Conservation (phyloP, 2,329 filamentous ascomycete species). For the Trichoderma atrobrunneum region DNA sequence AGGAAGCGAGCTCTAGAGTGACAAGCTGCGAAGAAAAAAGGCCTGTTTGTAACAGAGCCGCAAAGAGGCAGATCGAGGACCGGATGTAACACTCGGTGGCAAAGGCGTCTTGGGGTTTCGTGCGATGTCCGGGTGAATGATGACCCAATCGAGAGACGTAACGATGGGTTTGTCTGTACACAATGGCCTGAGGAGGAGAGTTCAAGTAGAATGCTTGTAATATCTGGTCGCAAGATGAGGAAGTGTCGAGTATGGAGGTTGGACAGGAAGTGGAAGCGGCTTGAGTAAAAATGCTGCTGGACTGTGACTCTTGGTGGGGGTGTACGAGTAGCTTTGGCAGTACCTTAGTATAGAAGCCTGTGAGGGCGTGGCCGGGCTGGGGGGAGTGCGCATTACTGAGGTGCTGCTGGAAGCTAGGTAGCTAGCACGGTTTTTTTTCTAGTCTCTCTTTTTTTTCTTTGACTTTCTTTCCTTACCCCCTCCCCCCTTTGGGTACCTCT, state of each 20-base stretch:
- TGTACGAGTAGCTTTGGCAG: background rate
- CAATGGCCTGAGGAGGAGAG: background rate
- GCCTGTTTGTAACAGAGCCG: constrained; percentile 7
- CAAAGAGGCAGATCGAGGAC: constrained; percentile 16
- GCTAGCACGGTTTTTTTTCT: constrained; percentile 5
- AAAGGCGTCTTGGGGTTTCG: background rate
- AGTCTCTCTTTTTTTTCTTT: background rate
- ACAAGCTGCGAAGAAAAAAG: background rate
- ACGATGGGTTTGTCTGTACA: background rate
- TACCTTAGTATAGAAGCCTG: background rate
- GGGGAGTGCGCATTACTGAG: background rate
- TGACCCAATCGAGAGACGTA: background rate
- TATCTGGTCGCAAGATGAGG: background rate
- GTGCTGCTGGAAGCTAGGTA: background rate
- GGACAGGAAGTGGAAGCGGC: constrained; percentile 14
- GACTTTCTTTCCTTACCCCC: background rate
- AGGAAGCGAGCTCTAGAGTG: background rate
- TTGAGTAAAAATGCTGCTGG: constrained; percentile 14
- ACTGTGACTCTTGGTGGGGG: background rate
- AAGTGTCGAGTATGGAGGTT: constrained; percentile 14
- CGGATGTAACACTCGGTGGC: constrained; percentile 15
- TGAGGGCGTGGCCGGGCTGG: background rate
- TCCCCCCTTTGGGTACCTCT: constrained; percentile 1
- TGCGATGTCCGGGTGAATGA: constrained; percentile 7
- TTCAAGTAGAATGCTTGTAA: background rate